A percentile compares a stretch with the other conserved stretches of the same genome.
Evolutionary conservation across 805 yeast genomes (phyloP).

Genomic region (Kodamaea laetipori): DNA sequence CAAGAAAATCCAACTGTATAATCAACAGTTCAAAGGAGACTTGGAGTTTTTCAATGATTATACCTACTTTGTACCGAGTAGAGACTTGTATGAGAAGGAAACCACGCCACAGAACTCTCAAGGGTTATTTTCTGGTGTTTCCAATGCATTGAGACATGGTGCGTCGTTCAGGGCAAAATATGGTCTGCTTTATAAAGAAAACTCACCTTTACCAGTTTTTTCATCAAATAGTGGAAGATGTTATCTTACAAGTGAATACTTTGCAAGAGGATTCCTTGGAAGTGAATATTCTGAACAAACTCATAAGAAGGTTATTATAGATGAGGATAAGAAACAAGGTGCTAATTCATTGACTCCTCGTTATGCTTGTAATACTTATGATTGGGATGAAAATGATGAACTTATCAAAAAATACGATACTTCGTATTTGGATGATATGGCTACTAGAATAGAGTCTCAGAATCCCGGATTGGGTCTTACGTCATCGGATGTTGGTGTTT

Average conservation of each 20-base stretch:
- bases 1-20: conserved; percentile 28
- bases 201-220: conserved; percentile 49
- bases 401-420: conserved; percentile 21
- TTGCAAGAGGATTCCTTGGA: conserved; percentile 62
- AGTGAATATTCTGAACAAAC: conserved; percentile 34
- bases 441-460: conserved; percentile 18
- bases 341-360: conserved; percentile 63
- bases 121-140: conserved; percentile 54
- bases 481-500: conserved; percentile 12
- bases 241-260: conserved; percentile 54
- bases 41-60: conserved; percentile 56
- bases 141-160: conserved; percentile 53
- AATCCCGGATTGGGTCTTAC: conserved; percentile 19
- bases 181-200: conserved; percentile 42
- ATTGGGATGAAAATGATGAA: conserved; percentile 20
- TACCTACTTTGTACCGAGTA: conserved; percentile 48
- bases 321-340: conserved; percentile 52
- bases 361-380: conserved; percentile 35
- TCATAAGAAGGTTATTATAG: conserved; percentile 41
- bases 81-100: conserved; percentile 49
- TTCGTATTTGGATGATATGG: conserved; percentile 22
- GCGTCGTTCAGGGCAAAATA: conserved; percentile 50
- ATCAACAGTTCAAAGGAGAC: conserved; percentile 46
- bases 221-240: conserved; percentile 58
- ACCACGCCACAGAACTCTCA: conserved; percentile 46